Base-by-base conservation (phyloP, 2,329 filamentous ascomycete species). In the Hymenoscyphus scutula region DNA sequence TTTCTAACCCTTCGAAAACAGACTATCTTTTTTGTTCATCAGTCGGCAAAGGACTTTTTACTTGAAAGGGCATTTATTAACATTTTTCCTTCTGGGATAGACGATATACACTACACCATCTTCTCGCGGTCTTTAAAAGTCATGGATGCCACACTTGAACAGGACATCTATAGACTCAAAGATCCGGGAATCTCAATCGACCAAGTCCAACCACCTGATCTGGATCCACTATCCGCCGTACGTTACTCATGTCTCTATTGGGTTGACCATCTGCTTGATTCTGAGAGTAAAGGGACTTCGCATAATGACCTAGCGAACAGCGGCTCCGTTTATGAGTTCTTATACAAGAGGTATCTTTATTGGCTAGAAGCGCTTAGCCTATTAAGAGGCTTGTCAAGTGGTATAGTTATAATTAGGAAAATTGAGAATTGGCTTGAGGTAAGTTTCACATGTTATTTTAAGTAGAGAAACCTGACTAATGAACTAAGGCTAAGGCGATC, bases 401-500 rank as follows among this genome's bases (percentile, higher is more conserved):
- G 27, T 29, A 29, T 29, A 29, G 27, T 29, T 29, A 29, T 29
- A 6, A 29, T 29, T 3, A 29, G 6, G 27, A 29, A 29, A 6
- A 3, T 29, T 6, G 27, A 29, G 27, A 29, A 29, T 29, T 29
- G 3, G 3, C 3, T 29, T 6, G 3, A 29, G 6, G 27, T 29
- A 29, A 29, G 27, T 29, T 29, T 29, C 27, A 23, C 5, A 27
- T 29, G 27, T 29, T 29, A 29, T 29, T 6, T 29, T 29, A 29
- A 29, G 37, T 45, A 19, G 15, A 51, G 30, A 58, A 3, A 8
- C 23, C n/a, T 15, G 48, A 10, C 34, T 58, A 27, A 58, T 29
- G 11, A 29, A 58, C 2, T 19, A 48, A 64, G 63, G 25, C 25
- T 53, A 59, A 58, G 48, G n/a, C 5, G 5, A 53, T 23, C 62